Base-by-base conservation (phyloP, 306 rosid genomes). In the Cajanus cajan region DNA sequence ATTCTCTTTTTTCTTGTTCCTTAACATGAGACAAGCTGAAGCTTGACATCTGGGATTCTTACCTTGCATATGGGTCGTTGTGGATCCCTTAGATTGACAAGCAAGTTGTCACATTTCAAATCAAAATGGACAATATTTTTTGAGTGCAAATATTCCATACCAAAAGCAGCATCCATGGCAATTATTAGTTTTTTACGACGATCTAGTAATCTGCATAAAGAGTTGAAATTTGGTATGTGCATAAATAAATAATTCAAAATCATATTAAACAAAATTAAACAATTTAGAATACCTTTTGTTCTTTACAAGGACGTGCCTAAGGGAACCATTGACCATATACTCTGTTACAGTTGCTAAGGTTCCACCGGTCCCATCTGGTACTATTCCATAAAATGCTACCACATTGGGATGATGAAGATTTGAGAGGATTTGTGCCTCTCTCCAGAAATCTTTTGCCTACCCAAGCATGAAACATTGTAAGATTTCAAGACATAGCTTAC, bases 341-440 rank as follows among this genome's bases (percentile, higher is more conserved):
- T 95, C 98, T 0, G 98, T 88, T 68, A 92, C 91, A 45, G 98
- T 95, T 48, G 97, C 97, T 82, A 95, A 81, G 44, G 98, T 89
- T 81, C 97, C 94, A 3, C 86, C 94, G 14, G 88, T 84, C 18
- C 96, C 98, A 84, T 95, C 98, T 0, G 98, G 98, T 73, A 92
- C 98, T 1, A 95, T 86, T 37, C 98, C 98, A 72, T 95, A 95
- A 81, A 92, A 92, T 40, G 98, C 98, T 24, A 95, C 86, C 24
- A 95, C 97, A 75, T 95, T 95, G 51, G 98, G 98, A 79, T 95
- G 98, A 80, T 95, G 98, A 83, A 95, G 98, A 85, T 88, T 91
- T 68, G 98, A 92, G 48, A 95, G 88, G 64, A 95, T 92, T 69
- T 86, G 88, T 70, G 98, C 98, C 82, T 95, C 98, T 85, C 98